These are phyloP conservation scores for Penicillium subrubescens DNA, from an alignment of 495 filamentous ascomycete species.

Conservation along the genomic window DNA sequence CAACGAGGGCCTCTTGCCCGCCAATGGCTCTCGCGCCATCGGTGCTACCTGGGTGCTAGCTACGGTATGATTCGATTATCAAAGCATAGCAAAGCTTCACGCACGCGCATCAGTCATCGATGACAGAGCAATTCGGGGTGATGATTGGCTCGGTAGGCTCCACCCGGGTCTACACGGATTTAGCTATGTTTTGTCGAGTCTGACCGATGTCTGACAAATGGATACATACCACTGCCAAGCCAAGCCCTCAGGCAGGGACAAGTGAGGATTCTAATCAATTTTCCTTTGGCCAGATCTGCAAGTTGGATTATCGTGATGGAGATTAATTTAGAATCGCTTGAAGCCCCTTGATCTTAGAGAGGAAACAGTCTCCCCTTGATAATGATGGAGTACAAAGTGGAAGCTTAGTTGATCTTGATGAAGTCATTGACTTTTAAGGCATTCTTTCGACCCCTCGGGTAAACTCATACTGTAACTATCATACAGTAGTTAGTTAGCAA, in stretches of 20 bases:
- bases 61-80: conserved; percentile 11
- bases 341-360: not conserved
- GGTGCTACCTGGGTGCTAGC: not conserved
- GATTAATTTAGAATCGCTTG: too few species aligned
- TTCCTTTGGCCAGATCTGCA: conserved; percentile 5
- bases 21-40: conserved; percentile 3
- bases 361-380: not conserved
- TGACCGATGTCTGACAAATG: conserved; percentile 47
- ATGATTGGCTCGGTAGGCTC: conserved; percentile 20
- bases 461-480: not conserved
- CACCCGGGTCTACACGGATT: conserved; percentile 17
- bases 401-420: conserved; percentile 2
- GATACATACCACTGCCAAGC: not conserved
- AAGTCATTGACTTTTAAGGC: conserved; percentile 14
- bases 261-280: not conserved
- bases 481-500: too few species aligned
- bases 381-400: not conserved
- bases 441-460: not conserved
- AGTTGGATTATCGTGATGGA: not conserved
- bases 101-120: conserved; percentile 38
- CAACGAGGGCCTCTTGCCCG: not conserved
- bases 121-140: conserved; percentile 30
- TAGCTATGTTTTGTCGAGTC: conserved; percentile 25
- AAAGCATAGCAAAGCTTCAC: conserved; percentile 19
- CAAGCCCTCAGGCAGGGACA: too few species aligned